Percentiles rank a stretch among this genome's conserved stretches.
These are phyloP conservation scores for Penicillium flavigenum DNA, from an alignment of 495 filamentous ascomycete genomes.

Conservation along the genomic window DNA sequence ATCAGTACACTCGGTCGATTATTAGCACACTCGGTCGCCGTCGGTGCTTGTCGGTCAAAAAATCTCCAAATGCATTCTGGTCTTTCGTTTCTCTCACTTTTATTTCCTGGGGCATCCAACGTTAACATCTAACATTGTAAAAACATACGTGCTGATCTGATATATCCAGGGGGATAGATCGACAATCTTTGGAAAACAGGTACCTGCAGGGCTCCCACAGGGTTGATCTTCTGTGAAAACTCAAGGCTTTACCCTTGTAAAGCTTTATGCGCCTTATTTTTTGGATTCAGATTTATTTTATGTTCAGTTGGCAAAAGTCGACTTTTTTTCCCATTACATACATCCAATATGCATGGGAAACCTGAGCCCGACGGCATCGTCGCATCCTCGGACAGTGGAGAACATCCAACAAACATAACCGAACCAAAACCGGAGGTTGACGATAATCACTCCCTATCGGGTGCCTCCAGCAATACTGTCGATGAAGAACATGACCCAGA, in stretches of 20 bases:
- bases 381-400: slow-evolving; percentile 6
- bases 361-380: neutral
- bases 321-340: neutral
- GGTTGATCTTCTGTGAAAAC: neutral
- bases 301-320: neutral
- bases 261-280: neutral
- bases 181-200: neutral
- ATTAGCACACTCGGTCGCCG: neutral
- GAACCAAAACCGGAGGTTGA: slow-evolving; percentile 10
- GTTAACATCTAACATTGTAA: neutral
- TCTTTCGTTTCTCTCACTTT: neutral
- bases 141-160: slow-evolving; percentile 1
- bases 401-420: slow-evolving; percentile 5
- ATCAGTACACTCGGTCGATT: slow-evolving; percentile 9
- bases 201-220: neutral
- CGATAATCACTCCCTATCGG: slow-evolving; percentile 15
- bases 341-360: slow-evolving; percentile 8
- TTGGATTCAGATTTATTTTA: neutral
- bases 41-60: slow-evolving; percentile 25
- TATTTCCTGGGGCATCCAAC: neutral
- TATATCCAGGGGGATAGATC: neutral
- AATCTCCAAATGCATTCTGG: slow-evolving; percentile 2
- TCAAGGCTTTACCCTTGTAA: neutral
- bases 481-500: slow-evolving; percentile 24
- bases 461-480: slow-evolving; percentile 12